Evolutionary conservation across 192 early-diverging fungal genomes (phyloP), one percentile per base, ranked within the genome.

Genomic region (Entophlyctis luteolus): DNA sequence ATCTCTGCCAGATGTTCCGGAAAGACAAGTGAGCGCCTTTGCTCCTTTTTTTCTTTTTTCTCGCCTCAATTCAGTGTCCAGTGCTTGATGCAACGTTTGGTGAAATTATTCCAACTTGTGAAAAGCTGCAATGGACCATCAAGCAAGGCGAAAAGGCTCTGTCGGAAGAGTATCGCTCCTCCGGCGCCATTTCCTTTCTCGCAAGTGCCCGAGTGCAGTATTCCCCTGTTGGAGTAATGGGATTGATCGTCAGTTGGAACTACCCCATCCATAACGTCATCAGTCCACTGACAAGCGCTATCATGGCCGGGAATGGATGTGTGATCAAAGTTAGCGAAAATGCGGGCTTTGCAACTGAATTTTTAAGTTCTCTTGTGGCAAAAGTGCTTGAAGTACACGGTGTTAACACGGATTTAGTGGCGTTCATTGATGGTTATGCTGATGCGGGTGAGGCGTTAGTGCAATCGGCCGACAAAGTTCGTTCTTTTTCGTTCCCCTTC

Each of bases 171-270:
- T 76, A 78, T 52, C 85, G 90, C 62, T 79, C 79, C 35, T 78
- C 87, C 1, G 87, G 88, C 23, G 72, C 85, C 32, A 75, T 94
- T 59, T 86, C 90, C 80, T 79, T 85, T 72, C 88, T 91, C 75
- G 93, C 93, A 69, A 49, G 75, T 0, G 86, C 91, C 23, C 82
- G 83, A 49, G 84, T 94, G 28, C 84, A 87, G 22, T 93, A 91
- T 70, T 81, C 85, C 55, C 92, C 92, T 3, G 79, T 90, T 65
- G 92, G 92, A 20, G 88, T 92, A 2, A 87, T 91, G 1, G 85
- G 89, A 10, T 89, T 89, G 23, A 72, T 94, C 59, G 91, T 94
- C 1, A 86, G 84, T 27, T 94, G 92, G 92, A 94, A 94, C 74
- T 94, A 94, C 63, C 92, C 92, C 31, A 81, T 73, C 56, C 73